Evolutionary conservation across 352 stramenopile species (phyloP).

Genomic region (Globisporangium mamillatum): DNA sequence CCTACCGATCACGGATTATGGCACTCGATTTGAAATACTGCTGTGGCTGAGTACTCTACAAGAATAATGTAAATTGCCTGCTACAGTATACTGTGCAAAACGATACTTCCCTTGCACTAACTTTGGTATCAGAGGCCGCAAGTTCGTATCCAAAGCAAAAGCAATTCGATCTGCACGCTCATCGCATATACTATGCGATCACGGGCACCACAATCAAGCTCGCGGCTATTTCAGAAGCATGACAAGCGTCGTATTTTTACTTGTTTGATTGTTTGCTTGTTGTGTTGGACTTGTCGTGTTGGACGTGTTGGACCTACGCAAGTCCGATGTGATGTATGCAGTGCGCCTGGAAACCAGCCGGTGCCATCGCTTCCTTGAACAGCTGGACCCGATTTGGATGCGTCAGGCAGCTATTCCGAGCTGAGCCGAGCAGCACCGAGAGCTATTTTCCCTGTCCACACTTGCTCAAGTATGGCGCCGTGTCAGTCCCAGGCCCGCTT

Average conservation of each 20-base stretch:
- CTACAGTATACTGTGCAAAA: not conserved
- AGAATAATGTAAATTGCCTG: no score
- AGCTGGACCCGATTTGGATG: not conserved
- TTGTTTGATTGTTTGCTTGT: not conserved
- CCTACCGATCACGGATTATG: not conserved
- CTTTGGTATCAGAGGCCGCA: not conserved
- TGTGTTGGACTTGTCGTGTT: not conserved
- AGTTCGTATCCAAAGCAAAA: not conserved
- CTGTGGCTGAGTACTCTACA: no score
- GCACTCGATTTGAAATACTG: no score
- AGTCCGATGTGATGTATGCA: not conserved
- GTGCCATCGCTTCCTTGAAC: not conserved
- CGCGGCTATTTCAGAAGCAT: not conserved
- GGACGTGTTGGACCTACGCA: not conserved
- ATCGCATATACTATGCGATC: not conserved
- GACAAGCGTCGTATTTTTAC: not conserved
- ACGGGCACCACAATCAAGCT: no score
- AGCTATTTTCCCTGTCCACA: not conserved
- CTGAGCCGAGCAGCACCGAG: not conserved
- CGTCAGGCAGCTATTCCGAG: not conserved
- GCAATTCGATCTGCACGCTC: not conserved
- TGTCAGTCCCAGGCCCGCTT: not conserved
- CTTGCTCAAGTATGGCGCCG: not conserved
- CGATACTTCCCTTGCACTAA: not conserved
- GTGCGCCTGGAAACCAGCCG: constrained; percentile 1